These are phyloP conservation scores for Zostera marina DNA, from an alignment of 116 monocot genomes.

Conservation along the genomic window DNA sequence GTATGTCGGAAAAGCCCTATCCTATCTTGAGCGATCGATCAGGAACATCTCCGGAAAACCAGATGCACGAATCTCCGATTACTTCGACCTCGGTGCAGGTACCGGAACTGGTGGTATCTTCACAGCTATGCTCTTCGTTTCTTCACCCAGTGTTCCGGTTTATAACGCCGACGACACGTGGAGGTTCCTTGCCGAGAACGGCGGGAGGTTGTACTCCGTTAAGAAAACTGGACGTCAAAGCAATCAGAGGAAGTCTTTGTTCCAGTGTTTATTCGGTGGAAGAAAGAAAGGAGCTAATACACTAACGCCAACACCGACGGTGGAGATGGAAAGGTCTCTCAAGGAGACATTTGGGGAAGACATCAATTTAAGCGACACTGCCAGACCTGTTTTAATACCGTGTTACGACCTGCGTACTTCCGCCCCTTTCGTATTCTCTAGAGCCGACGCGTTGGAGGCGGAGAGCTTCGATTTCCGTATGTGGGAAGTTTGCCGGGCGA, in stretches of 20 bases:
- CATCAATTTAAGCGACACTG: constrained; percentile 43
- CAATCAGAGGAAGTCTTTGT: neutral
- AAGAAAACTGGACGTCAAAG: neutral
- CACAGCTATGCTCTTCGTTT: constrained; percentile 68
- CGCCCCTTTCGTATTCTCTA: constrained; percentile 74
- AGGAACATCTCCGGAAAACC: constrained; percentile 46
- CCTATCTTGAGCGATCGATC: constrained; percentile 47
- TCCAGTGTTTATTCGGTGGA: constrained; percentile 5
- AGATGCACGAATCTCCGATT: constrained; percentile 54
- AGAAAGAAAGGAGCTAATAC: constrained; percentile 5
- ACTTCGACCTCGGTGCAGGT: constrained; percentile 76
- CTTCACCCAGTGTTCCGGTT: constrained; percentile 13
- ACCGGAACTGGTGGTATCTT: constrained; percentile 78
- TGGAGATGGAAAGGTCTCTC: constrained; percentile 33
- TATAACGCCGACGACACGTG: constrained; percentile 57
- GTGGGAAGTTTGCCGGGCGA: constrained; percentile 78
- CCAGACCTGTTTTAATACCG: constrained; percentile 73
- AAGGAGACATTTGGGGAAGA: constrained; percentile 46
- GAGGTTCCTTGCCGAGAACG: constrained; percentile 54
- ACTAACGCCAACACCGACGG: constrained; percentile 8
- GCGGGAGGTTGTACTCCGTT: constrained; percentile 15
- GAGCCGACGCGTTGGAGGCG: constrained; percentile 69
- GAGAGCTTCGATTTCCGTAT: constrained; percentile 73
- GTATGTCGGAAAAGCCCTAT: constrained; percentile 44
- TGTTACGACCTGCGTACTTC: constrained; percentile 71